Conservation (phyloP, 208 protist genomes). For the Leishmania guyanensis region DNA sequence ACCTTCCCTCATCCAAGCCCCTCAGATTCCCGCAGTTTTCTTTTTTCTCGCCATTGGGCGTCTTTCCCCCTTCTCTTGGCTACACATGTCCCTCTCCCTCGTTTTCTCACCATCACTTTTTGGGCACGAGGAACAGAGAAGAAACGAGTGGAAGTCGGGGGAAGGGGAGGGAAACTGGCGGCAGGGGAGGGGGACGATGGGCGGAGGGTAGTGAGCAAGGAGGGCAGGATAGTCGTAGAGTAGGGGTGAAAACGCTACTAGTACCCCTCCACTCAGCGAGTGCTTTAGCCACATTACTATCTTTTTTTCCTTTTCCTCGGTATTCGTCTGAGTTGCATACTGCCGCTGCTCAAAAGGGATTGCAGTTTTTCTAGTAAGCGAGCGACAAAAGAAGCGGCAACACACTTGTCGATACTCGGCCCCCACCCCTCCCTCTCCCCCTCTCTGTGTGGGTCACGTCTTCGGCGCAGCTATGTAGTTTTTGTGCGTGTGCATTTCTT, state of each 20-base stretch:
- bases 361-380: background rate
- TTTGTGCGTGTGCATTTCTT: slow-evolving; percentile 1
- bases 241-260: background rate
- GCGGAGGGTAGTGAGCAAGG: background rate
- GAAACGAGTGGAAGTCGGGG: background rate
- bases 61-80: slow-evolving; percentile 7
- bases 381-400: background rate
- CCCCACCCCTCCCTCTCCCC: background rate
- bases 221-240: background rate
- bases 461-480: slow-evolving; percentile 4
- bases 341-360: background rate
- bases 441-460: background rate
- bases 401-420: background rate
- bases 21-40: background rate
- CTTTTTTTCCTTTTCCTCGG: background rate
- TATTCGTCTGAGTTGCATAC: background rate
- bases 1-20: background rate
- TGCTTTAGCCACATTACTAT: background rate
- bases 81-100: background rate
- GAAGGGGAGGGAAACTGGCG: slow-evolving; percentile 9
- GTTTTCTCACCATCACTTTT: background rate
- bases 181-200: background rate
- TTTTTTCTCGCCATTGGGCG: background rate
- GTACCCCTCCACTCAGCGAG: background rate
- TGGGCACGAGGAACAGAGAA: background rate